A percentile compares a stretch with the other conserved stretches of the same genome.
Conservation (phyloP, 257 asterid species). For the Nicotiana knightiana region DNA sequence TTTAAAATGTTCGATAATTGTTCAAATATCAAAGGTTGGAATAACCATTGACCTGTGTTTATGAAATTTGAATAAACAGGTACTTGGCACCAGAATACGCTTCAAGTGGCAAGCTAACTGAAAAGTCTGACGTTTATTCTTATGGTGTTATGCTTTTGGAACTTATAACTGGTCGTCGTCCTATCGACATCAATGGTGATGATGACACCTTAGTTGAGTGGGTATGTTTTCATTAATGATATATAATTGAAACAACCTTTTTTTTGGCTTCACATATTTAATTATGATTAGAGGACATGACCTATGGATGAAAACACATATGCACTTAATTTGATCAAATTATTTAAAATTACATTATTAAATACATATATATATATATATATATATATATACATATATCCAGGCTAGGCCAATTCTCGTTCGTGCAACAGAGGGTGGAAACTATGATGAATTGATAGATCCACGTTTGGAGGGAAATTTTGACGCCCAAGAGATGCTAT, state of each 20-base stretch:
- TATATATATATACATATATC: background rate
- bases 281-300: background rate
- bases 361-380: too few species aligned
- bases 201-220: constrained; percentile 82
- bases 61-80: constrained; percentile 19
- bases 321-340: too few species aligned
- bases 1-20: background rate
- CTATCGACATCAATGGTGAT: constrained; percentile 46
- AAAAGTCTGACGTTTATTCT: constrained; percentile 86
- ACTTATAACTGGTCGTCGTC: constrained; percentile 72
- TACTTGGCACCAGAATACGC: constrained; percentile 94
- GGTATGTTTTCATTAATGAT: constrained; percentile 31
- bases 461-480: constrained; percentile 49
- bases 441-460: constrained; percentile 68
- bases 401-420: constrained; percentile 75
- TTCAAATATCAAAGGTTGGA: background rate
- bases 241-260: background rate
- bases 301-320: background rate
- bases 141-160: constrained; percentile 80
- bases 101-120: constrained; percentile 81
- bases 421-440: constrained; percentile 46
- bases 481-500: constrained; percentile 64
- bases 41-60: background rate
- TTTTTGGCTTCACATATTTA: too few species aligned
- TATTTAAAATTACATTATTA: too few species aligned